phyloP scores from a whole-genome alignment of 2,329 filamentous ascomycete genomes.

The Fusarium praegraminearum region DNA sequence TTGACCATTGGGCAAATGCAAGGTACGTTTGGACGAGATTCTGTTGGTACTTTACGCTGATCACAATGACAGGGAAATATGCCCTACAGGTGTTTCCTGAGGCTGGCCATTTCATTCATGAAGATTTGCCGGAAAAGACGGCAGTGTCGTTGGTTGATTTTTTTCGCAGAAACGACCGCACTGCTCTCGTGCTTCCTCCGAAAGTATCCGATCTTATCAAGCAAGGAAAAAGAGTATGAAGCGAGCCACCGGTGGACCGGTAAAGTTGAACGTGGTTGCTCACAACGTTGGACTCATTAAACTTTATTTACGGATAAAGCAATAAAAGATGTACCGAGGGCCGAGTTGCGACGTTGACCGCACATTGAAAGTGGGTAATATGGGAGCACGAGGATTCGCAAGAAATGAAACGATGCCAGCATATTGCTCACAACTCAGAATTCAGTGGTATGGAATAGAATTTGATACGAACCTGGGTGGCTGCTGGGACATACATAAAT shows the following conservation, averaged over 20 bases:
- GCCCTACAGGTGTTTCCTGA: constrained; percentile 94
- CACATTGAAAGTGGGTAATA: constrained; percentile 10
- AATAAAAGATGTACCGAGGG: constrained; percentile 1
- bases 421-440: not conserved
- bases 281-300: constrained; percentile 20
- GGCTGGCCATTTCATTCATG: constrained; percentile 96
- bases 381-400: not conserved
- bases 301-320: constrained; percentile 7
- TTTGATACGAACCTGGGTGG: constrained; percentile 10
- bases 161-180: constrained; percentile 89
- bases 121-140: constrained; percentile 92
- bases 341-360: constrained; percentile 6
- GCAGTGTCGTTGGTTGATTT: constrained; percentile 90
- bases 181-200: constrained; percentile 84
- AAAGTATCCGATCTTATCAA: constrained; percentile 84
- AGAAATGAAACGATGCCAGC: constrained; percentile 12
- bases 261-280: constrained; percentile 5
- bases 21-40: constrained; percentile 64
- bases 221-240: constrained; percentile 70
- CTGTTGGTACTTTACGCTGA: constrained; percentile 23
- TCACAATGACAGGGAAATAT: constrained; percentile 78
- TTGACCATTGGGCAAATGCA: constrained; percentile 98
- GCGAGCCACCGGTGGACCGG: not conserved
- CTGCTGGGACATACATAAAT: constrained; percentile 6
- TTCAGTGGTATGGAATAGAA: not conserved